Evolutionary conservation across 2,329 filamentous ascomycete genomes (phyloP).

Genomic region (Colletotrichum plurivorum): DNA sequence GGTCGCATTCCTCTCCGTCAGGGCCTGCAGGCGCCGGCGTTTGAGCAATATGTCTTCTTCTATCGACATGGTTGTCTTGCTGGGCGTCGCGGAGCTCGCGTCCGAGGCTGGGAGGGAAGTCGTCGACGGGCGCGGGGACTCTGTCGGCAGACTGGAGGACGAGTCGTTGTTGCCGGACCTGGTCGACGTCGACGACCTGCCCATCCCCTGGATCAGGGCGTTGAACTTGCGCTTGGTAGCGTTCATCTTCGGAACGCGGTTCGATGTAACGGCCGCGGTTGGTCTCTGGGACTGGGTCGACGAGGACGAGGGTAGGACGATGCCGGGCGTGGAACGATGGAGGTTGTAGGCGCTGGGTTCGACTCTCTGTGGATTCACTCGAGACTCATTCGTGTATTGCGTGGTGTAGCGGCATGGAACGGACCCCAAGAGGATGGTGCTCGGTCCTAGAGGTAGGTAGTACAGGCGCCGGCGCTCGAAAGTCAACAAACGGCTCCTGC

Average conservation of each 20-base stretch:
- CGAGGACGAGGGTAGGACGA: background rate
- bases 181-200: constrained; percentile 47
- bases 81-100: constrained; percentile 20
- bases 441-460: constrained; percentile 14
- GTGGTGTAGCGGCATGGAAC: constrained; percentile 20
- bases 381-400: background rate
- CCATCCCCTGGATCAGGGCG: constrained; percentile 77
- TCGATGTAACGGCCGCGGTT: constrained; percentile 17
- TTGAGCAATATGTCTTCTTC: constrained; percentile 64
- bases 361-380: background rate
- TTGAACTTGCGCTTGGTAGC: constrained; percentile 90
- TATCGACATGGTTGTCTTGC: constrained; percentile 42
- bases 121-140: constrained; percentile 42
- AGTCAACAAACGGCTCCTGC: constrained; percentile 40
- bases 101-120: constrained; percentile 31
- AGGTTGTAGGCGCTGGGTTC: background rate
- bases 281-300: background rate
- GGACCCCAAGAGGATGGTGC: constrained; percentile 16
- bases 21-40: constrained; percentile 61
- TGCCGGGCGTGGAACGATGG: background rate
- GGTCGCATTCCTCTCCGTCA: constrained; percentile 39
- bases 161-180: constrained; percentile 41
- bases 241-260: constrained; percentile 66
- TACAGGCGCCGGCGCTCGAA: constrained; percentile 23
- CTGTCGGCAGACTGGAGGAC: constrained; percentile 16